These are phyloP conservation scores for Edaphochlamys debaryana DNA, from an alignment of 139 green algal genomes.

Conservation along the genomic window DNA sequence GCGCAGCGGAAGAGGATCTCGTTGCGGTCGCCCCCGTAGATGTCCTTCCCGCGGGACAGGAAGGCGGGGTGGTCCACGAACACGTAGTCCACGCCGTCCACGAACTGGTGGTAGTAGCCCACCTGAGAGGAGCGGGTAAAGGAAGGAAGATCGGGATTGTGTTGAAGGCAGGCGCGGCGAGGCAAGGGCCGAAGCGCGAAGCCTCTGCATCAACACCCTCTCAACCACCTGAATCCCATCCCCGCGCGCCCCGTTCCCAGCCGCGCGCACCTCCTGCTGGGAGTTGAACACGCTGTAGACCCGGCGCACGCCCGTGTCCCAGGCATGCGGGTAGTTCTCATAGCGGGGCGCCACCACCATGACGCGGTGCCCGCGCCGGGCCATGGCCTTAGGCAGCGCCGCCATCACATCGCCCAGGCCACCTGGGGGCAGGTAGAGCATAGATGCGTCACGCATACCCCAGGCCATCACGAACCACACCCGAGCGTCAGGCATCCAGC, in stretches of 20 bases:
- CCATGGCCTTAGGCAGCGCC: constrained; percentile 92
- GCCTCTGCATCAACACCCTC: no score
- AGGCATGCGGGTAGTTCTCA: constrained; percentile 43
- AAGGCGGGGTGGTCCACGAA: constrained; percentile 94
- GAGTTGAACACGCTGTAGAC: constrained; percentile 70
- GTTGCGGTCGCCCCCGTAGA: constrained; percentile 82
- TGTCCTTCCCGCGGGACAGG: constrained; percentile 70
- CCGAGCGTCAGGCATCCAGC: no score
- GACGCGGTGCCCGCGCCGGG: constrained; percentile 84
- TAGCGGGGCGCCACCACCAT: constrained; percentile 90
- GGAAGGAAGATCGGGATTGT: background rate
- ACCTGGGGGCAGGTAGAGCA: constrained; percentile 67
- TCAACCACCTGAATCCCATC: no score
- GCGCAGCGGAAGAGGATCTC: constrained; percentile 82
- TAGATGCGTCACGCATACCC: no score
- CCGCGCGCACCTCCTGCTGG: constrained; percentile 70
- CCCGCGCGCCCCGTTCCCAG: no score
- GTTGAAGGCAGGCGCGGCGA: background rate
- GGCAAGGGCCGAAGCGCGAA: background rate
- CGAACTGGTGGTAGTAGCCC: constrained; percentile 85
- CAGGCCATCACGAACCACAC: no score
- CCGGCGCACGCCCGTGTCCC: constrained; percentile 80
- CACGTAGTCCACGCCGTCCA: constrained; percentile 90
- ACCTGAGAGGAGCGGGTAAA: no score
- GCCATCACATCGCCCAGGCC: constrained; percentile 97